phyloP scores from a whole-genome alignment of 2,329 filamentous ascomycete species.

The Diaporthe velutina region DNA sequence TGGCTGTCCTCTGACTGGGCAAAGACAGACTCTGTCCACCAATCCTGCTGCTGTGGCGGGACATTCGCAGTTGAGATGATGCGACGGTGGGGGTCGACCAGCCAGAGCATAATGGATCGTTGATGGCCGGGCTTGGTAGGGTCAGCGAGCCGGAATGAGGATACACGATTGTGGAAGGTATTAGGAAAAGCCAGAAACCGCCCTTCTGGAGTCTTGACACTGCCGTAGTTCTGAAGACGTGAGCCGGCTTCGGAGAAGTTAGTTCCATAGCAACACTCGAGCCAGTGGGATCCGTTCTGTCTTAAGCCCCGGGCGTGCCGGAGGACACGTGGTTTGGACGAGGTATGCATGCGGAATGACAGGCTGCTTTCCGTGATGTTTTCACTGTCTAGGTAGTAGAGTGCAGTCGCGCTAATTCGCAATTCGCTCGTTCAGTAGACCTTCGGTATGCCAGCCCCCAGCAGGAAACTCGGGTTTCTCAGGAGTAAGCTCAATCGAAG shows the following conservation, averaged over 20 bases:
- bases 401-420: slow-evolving; percentile 70
- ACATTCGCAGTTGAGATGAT: slow-evolving; percentile 59
- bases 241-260: slow-evolving; percentile 47
- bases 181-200: slow-evolving; percentile 70
- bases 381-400: slow-evolving; percentile 72
- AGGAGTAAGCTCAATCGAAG: slow-evolving; percentile 71
- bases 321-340: slow-evolving; percentile 53
- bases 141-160: slow-evolving; percentile 65
- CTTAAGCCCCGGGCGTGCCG: slow-evolving; percentile 34
- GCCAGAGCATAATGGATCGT: slow-evolving; percentile 71
- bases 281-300: slow-evolving; percentile 49
- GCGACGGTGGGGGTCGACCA: slow-evolving; percentile 68
- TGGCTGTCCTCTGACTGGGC: slow-evolving; percentile 13
- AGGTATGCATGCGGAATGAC: slow-evolving; percentile 60
- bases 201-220: slow-evolving; percentile 58
- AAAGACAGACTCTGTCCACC: slow-evolving; percentile 50
- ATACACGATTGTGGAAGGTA: slow-evolving; percentile 63
- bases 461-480: slow-evolving; percentile 66
- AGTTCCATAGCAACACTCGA: slow-evolving; percentile 53
- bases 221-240: slow-evolving; percentile 59
- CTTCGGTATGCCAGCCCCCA: slow-evolving; percentile 69
- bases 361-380: slow-evolving; percentile 69
- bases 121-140: slow-evolving; percentile 66
- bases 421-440: slow-evolving; percentile 72
- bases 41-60: slow-evolving; percentile 57